phyloP scores from a whole-genome alignment of 176 grass and related monocot species.

The barley (Hordeum vulgare) region MorexV3_pseudomolecules_assembly NC_058519.1:618841049-618841548 shows the following conservation, averaged over 20 bases:
- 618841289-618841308: slow-evolving; percentile 17
- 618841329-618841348: neutral
- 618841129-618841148: no score
- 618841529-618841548: slow-evolving; percentile 44
- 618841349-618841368: neutral
- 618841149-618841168: no score
- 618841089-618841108: no score
- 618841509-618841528: slow-evolving; percentile 40
- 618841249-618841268: neutral
- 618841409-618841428: neutral
- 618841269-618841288: slow-evolving; percentile 23
- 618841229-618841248: neutral
- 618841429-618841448: neutral
- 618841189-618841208: no score
- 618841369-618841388: neutral
- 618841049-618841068: no score
- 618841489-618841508: slow-evolving; percentile 15
- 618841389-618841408: neutral
- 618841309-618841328: neutral
- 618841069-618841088: no score
- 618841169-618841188: no score
- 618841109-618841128: no score
- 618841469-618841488: neutral
- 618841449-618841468: neutral
- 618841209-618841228: neutral